Conservation (phyloP, 768 basidiomycete species). For the Mrakia frigida region DNA sequence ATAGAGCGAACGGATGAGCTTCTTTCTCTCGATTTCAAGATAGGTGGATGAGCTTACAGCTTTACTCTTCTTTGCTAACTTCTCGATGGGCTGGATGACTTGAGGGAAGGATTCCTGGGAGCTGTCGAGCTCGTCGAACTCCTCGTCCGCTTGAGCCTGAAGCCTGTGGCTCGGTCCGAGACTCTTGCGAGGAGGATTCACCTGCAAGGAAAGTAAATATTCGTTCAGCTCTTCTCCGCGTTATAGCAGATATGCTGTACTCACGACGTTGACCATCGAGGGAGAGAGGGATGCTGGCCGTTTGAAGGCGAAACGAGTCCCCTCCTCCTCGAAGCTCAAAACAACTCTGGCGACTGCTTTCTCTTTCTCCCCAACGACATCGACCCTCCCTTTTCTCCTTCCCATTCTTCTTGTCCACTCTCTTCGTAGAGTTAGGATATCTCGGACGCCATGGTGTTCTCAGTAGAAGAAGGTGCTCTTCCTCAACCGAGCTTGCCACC, state of each 20-base stretch:
- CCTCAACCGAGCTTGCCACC: neutral
- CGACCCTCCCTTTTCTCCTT: neutral
- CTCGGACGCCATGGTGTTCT: neutral
- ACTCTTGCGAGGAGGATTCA: constrained; percentile 9
- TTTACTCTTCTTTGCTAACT: neutral
- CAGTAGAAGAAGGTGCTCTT: neutral
- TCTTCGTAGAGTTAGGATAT: neutral
- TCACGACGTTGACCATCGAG: neutral
- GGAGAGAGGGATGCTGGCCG: neutral
- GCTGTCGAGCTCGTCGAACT: neutral
- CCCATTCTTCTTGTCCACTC: neutral
- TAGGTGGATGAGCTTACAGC: neutral
- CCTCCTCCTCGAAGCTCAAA: neutral
- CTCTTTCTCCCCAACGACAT: neutral
- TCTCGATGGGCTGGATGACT: neutral
- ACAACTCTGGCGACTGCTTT: neutral
- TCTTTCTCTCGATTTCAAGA: neutral
- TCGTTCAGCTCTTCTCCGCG: neutral
- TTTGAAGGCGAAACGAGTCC: neutral
- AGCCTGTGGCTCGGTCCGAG: neutral
- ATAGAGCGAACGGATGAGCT: neutral
- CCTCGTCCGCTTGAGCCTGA: neutral
- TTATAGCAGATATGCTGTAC: neutral
- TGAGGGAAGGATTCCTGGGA: neutral
- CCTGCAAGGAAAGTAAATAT: neutral